Base-by-base conservation (phyloP, 208 protist genomes). In the Acanthamoeba castellanii region DNA sequence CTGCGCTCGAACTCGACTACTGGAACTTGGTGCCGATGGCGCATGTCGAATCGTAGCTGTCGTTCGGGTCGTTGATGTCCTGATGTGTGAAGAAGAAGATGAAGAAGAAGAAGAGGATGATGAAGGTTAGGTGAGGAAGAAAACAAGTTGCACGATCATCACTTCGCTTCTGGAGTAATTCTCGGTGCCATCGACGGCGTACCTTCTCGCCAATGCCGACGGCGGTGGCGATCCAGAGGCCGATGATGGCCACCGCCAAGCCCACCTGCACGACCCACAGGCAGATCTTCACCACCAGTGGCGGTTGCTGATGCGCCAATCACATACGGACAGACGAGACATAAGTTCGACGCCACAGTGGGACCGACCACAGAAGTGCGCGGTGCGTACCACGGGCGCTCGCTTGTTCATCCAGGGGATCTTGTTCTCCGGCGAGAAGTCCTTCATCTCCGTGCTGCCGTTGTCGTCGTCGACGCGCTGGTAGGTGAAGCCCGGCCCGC, bases 191-290 rank as follows among this genome's bases (percentile, higher is more conserved):
- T 55, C 8, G 50, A 5, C 18, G 30, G 37, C 14, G 4, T 37
- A 91, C 84, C 84, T 91, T 91, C 22, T 91, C 18, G 2, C 84
- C 84, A 37, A 91, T 91, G 57, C 84, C 84, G 34, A 91, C 84
- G 30, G 84, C 84, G 9, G 84, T 68, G 61, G 84, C 84, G 84
- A 91, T 91, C 84, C 84, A 91, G 11, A 91, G 84, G 25, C 84
- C 84, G 37, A 91, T 72, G 57, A 91, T 70, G 30, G 55, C 55
- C 18, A 37, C 37, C 8, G 84, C 52, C 9, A 61, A 45, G 32
- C 52, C 45, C 37, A 42, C 84, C 84, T 72, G 32, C 30, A 91
- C 37, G 22, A 68, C 45, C 84, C 84, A 91, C 57, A 91, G 57
- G 18, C 84, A 61, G 0, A 91, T 7, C 84, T 91, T 91, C 30